Conservation (phyloP, 495 filamentous ascomycete species). For the Jackrogersella minutella region DNA sequence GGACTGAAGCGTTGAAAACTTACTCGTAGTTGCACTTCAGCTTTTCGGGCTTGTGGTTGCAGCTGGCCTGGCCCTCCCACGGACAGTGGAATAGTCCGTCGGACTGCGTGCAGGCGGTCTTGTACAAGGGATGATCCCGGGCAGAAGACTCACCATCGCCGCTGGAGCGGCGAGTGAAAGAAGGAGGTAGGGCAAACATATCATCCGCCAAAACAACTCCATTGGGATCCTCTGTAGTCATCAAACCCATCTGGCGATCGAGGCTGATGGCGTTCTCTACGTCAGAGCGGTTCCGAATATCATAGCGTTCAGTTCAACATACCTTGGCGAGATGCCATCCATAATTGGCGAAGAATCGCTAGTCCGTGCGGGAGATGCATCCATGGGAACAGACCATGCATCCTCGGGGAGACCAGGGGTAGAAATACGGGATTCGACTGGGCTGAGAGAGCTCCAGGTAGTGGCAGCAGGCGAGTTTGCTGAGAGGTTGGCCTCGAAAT, state of each 20-base stretch:
- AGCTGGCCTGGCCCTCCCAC: conserved; percentile 75
- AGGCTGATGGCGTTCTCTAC: conserved; percentile 42
- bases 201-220: conserved; percentile 53
- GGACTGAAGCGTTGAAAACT: conserved; percentile 47
- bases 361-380: conserved; percentile 54
- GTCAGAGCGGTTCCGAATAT: conserved; percentile 40
- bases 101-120: conserved; percentile 65
- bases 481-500: conserved; percentile 53
- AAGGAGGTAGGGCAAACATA: conserved; percentile 53
- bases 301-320: conserved; percentile 44
- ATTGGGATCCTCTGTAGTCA: conserved; percentile 54
- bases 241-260: conserved; percentile 50
- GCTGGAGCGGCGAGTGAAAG: conserved; percentile 57
- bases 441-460: conserved; percentile 60
- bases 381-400: conserved; percentile 55
- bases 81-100: conserved; percentile 94
- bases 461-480: conserved; percentile 52
- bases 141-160: conserved; percentile 67
- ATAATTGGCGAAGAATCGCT: conserved; percentile 57
- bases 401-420: conserved; percentile 57
- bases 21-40: conserved; percentile 99
- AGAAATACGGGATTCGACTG: conserved; percentile 56
- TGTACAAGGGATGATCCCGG: conserved; percentile 80
- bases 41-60: conserved; percentile 85
- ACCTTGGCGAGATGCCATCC: conserved; percentile 59